Conservation (phyloP, 2,329 filamentous ascomycete species). For the Fusarium sp. region DNA sequence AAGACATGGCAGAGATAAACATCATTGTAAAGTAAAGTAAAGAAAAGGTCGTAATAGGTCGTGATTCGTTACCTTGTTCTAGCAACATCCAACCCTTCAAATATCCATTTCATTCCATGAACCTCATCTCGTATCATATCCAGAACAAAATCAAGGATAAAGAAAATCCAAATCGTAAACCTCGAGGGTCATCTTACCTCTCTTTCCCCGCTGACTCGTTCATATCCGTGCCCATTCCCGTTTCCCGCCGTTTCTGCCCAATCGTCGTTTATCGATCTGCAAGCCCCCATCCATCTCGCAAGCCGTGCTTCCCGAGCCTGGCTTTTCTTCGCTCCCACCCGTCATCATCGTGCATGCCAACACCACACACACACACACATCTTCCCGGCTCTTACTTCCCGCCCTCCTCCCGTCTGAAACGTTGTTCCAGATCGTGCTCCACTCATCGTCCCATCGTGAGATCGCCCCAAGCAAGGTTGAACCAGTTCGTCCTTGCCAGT, state of each 20-base stretch:
- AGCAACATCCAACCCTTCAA: slow-evolving; percentile 22
- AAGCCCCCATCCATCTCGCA: slow-evolving; percentile 21
- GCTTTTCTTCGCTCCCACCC: slow-evolving; percentile 25
- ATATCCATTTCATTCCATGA: background rate
- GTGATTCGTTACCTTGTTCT: slow-evolving; percentile 41
- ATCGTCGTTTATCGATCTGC: slow-evolving; percentile 34
- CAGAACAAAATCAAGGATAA: slow-evolving; percentile 8
- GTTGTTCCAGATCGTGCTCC: slow-evolving; percentile 18
- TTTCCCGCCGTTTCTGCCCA: slow-evolving; percentile 24
- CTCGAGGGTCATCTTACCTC: slow-evolving; percentile 17
- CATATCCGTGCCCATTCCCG: slow-evolving; percentile 20
- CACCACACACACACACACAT: slow-evolving; percentile 11
- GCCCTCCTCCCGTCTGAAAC: slow-evolving; percentile 11
- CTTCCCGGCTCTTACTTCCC: slow-evolving; percentile 15
- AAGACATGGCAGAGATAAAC: background rate
- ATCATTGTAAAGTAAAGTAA: background rate
- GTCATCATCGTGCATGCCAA: slow-evolving; percentile 41
- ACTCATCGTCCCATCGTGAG: slow-evolving; percentile 23
- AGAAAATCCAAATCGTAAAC: slow-evolving; percentile 8
- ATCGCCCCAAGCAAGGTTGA: slow-evolving; percentile 4
- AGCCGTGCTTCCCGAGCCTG: slow-evolving; percentile 40
- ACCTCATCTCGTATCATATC: slow-evolving; percentile 5
- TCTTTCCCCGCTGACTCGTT: slow-evolving; percentile 8
- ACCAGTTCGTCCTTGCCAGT: slow-evolving; percentile 15
- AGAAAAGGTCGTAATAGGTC: slow-evolving; percentile 29